phyloP scores from a whole-genome alignment of 2,329 filamentous ascomycete species.

The Fusarium lyarnte region DNA sequence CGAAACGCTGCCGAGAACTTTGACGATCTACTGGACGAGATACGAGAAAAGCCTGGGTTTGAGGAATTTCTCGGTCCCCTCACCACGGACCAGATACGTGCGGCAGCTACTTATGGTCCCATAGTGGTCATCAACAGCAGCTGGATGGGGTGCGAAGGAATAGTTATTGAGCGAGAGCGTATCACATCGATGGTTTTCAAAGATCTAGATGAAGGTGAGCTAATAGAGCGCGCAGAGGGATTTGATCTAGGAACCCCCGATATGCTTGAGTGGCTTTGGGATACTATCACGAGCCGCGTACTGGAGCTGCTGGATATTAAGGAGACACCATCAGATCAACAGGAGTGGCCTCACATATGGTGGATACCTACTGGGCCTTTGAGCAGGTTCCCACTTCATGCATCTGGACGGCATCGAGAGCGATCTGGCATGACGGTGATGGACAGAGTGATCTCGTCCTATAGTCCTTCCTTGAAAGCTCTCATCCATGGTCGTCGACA shows the following conservation, averaged over 20 bases:
- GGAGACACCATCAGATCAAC: background rate
- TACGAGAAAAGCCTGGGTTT: background rate
- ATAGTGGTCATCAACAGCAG: background rate
- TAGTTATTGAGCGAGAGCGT: background rate
- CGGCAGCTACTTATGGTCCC: background rate
- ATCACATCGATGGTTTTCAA: background rate
- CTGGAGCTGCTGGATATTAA: background rate
- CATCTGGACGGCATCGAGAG: background rate
- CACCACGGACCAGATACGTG: background rate
- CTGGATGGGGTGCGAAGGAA: background rate
- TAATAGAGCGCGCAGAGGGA: fast-evolving
- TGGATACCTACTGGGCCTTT: background rate
- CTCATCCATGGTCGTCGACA: background rate
- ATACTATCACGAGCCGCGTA: background rate
- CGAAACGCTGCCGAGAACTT: background rate
- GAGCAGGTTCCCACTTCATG: constrained; percentile 2
- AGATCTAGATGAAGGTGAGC: background rate
- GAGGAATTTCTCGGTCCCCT: background rate
- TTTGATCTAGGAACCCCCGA: background rate
- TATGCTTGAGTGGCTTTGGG: background rate
- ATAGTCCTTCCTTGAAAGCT: background rate
- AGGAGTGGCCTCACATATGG: background rate
- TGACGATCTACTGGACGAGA: background rate
- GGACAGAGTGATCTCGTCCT: background rate
- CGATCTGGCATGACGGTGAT: background rate